Percentiles rank a stretch among this genome's conserved stretches.
phyloP scores from a whole-genome alignment of 2,329 filamentous ascomycete genomes.

The Thermothelomyces thermophilus region DNA sequence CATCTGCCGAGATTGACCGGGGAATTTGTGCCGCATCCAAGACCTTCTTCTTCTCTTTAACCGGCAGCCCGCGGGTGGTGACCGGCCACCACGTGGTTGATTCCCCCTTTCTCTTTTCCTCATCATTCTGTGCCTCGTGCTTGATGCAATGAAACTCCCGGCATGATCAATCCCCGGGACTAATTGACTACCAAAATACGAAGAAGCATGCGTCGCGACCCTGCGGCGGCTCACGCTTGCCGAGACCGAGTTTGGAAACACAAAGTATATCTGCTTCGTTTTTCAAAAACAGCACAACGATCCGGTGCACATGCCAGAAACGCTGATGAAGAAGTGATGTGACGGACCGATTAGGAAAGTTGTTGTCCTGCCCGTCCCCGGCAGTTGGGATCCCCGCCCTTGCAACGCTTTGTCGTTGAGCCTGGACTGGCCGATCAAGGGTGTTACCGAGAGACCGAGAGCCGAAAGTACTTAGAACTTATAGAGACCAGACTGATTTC shows the following conservation, averaged over 20 bases:
- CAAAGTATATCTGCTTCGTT: neutral
- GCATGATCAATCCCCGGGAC: too few relatives aligned
- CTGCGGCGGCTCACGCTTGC: neutral
- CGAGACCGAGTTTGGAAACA: neutral
- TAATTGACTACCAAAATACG: too few relatives aligned
- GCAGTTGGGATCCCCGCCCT: neutral
- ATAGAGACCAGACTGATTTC: too few relatives aligned
- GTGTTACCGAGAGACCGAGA: neutral
- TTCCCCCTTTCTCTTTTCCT: neutral
- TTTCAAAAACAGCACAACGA: neutral
- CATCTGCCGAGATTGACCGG: conserved; percentile 16
- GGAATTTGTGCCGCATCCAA: conserved; percentile 2
- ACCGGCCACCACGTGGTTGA: neutral
- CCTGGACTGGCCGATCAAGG: neutral
- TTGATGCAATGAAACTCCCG: neutral
- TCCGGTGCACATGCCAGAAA: neutral
- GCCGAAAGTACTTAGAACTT: too few relatives aligned
- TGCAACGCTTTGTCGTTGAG: too few relatives aligned
- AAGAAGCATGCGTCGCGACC: neutral
- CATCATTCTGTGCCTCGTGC: neutral
- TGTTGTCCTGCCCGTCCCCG: neutral
- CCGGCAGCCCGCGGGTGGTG: neutral
- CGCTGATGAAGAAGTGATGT: neutral
- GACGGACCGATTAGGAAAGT: neutral
- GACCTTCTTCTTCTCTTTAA: conserved; percentile 4